Base-by-base conservation (phyloP, 352 stramenopile genomes). In the Phytopythium helicoides region DNA sequence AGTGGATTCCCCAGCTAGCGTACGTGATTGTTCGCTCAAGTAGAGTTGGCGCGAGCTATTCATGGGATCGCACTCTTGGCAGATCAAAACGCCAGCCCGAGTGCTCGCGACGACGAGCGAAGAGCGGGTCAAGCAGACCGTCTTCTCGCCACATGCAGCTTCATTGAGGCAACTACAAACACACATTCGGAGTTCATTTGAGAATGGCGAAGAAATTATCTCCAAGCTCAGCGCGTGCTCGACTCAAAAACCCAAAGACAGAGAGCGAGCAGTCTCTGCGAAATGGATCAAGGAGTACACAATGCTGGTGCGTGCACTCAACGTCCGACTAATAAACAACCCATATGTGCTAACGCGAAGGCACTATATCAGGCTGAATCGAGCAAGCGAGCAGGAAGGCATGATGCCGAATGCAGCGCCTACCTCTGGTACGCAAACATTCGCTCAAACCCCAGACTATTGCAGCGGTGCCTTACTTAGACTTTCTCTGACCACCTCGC, bases 261-360 rank as follows among this genome's bases (percentile, higher is more conserved):
- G 71, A 8, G 76, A 86, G 36, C 73, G 56, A 16, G 78, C 76
- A 3, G 72, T 89, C 23, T 86, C 79, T 0, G 60, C 81, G 48
- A 93, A 89, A 52, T 71, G 80, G 26, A 84, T 89, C 53, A 93
- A 92, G 50, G 83, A 93, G 46, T 90, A 82, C 48, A 60, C 74
- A 14, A 93, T 93, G 78, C 56, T 92, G 21, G 73, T 78, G 40
- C 11, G 63, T 47, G 11, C 5, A 3, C 2, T 15, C 22, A 26
- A 7, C 5, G 3, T 9, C 12, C 4, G n/a, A n/a, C n/a, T n/a
- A n/a, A n/a, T n/a, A n/a, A n/a, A 16, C 35, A 12, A 19, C 21
- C 12, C 7, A 19, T 40, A 9, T 5, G 19, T 26, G 22, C 23
- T 18, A 14, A 12, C 6, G 21, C 21, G 0, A 11, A 26, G 28